Evolutionary conservation across 2,329 filamentous ascomycete species (phyloP).

Genomic region (Shiraia bambusicola): DNA sequence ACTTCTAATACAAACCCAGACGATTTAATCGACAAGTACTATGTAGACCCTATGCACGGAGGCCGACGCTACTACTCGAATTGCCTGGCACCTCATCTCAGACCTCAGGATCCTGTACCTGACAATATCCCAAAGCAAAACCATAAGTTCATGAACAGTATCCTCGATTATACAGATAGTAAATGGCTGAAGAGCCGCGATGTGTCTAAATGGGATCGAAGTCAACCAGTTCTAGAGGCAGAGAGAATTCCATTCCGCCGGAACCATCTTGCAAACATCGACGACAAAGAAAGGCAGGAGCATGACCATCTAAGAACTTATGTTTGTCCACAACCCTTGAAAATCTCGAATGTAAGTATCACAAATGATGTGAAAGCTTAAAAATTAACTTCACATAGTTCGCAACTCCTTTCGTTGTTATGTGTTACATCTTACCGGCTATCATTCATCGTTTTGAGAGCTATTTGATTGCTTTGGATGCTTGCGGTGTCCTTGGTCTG

Average conservation of each 20-base stretch:
- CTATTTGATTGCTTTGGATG: slow-evolving; percentile 77
- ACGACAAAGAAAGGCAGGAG: slow-evolving; percentile 57
- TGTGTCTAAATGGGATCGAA: slow-evolving; percentile 54
- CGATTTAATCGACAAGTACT: slow-evolving; percentile 52
- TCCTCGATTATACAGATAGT: slow-evolving; percentile 82
- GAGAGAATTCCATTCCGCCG: slow-evolving; percentile 74
- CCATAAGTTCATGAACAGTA: slow-evolving; percentile 52
- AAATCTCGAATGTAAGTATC: slow-evolving; percentile 69
- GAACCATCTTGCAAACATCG: slow-evolving; percentile 70
- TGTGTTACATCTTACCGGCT: slow-evolving; percentile 75
- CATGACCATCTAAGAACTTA: slow-evolving; percentile 58
- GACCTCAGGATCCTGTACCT: slow-evolving; percentile 66
- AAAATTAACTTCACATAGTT: slow-evolving; percentile 55
- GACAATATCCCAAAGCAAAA: slow-evolving; percentile 49
- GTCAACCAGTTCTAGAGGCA: slow-evolving; percentile 81
- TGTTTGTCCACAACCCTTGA: slow-evolving; percentile 74
- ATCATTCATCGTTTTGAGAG: slow-evolving; percentile 83
- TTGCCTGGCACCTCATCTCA: slow-evolving; percentile 53
- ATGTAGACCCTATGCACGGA: slow-evolving; percentile 60
- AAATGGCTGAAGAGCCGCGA: slow-evolving; percentile 64
- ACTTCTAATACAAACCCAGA: slow-evolving; percentile 42
- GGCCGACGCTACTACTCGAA: slow-evolving; percentile 59
- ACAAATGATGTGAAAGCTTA: background rate
- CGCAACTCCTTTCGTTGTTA: slow-evolving; percentile 67
- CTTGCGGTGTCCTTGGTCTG: slow-evolving; percentile 65